A percentile compares a stretch with the other conserved stretches of the same genome.
phyloP scores from a whole-genome alignment of 768 basidiomycete species.

The Collybia sp. region DNA sequence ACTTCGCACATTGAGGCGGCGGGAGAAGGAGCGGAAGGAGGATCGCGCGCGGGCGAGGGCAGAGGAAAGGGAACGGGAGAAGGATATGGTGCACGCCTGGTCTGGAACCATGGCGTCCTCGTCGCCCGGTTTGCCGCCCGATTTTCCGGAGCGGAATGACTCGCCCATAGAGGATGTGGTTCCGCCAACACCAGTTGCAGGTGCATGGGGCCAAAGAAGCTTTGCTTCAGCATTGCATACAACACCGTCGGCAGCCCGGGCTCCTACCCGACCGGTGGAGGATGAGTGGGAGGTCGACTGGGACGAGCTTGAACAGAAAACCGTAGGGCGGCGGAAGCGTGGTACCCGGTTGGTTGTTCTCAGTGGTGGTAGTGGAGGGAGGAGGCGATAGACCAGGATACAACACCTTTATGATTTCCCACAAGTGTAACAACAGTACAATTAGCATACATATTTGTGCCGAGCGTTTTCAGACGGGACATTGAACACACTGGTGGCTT shows the following conservation, averaged over 20 bases:
- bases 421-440: slow-evolving; percentile 23
- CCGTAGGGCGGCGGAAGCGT: slow-evolving; percentile 65
- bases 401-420: slow-evolving; percentile 5
- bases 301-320: slow-evolving; percentile 78
- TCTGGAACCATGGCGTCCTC: slow-evolving; percentile 9
- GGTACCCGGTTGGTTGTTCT: slow-evolving; percentile 61
- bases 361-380: slow-evolving; percentile 57
- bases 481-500: too few species aligned
- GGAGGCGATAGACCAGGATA: slow-evolving; percentile 29
- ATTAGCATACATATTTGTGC: neutral
- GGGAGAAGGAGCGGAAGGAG: slow-evolving; percentile 82
- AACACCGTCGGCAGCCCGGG: slow-evolving; percentile 20
- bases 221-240: slow-evolving; percentile 79
- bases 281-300: slow-evolving; percentile 81
- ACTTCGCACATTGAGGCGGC: slow-evolving; percentile 65
- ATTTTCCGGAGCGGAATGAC: slow-evolving; percentile 16
- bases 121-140: slow-evolving; percentile 14
- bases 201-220: slow-evolving; percentile 77
- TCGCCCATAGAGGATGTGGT: slow-evolving; percentile 9
- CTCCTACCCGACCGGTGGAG: slow-evolving; percentile 24
- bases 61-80: slow-evolving; percentile 74
- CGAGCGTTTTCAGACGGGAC: too few species aligned
- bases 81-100: slow-evolving; percentile 27
- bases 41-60: slow-evolving; percentile 76
- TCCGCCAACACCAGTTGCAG: slow-evolving; percentile 24